These are phyloP conservation scores for Excoecaria cochinchinensis DNA, from an alignment of 345 rosid genomes.

Conservation along the genomic window DNA sequence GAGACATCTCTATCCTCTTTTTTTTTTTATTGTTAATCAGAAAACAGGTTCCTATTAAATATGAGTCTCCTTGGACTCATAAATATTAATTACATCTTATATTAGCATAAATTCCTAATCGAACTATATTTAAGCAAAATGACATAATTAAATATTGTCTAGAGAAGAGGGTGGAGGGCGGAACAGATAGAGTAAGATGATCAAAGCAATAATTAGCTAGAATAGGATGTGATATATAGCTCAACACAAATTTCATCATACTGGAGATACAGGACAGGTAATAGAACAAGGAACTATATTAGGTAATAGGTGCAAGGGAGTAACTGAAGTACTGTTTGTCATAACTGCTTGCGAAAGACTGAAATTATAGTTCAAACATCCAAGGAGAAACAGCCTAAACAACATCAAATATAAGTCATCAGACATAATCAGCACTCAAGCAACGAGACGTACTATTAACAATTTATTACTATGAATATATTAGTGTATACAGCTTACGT, in stretches of 20 bases:
- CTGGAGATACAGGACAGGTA: too few relatives aligned
- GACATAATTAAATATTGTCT: not conserved
- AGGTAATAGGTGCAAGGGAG: not conserved
- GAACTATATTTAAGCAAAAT: not conserved
- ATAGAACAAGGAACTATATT: too few relatives aligned
- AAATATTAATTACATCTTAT: not conserved
- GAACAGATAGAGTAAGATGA: not conserved
- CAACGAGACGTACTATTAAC: not conserved
- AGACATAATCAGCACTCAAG: slow-evolving; percentile 1
- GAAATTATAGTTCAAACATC: not conserved
- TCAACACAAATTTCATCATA: slow-evolving; percentile 1
- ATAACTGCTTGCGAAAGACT: not conserved
- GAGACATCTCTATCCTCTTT: too few relatives aligned
- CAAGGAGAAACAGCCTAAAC: not conserved
- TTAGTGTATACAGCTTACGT: slow-evolving; percentile 53
- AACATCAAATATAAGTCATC: not conserved
- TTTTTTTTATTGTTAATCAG: not conserved
- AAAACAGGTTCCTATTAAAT: not conserved
- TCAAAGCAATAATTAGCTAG: not conserved
- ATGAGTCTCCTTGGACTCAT: not conserved
- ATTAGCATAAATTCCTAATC: not conserved
- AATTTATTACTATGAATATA: not conserved
- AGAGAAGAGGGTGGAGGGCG: not conserved
- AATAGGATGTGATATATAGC: not conserved
- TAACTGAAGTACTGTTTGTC: not conserved